Base-by-base conservation (phyloP, 768 basidiomycete species). In the Pulveroboletus ravenelii region DNA sequence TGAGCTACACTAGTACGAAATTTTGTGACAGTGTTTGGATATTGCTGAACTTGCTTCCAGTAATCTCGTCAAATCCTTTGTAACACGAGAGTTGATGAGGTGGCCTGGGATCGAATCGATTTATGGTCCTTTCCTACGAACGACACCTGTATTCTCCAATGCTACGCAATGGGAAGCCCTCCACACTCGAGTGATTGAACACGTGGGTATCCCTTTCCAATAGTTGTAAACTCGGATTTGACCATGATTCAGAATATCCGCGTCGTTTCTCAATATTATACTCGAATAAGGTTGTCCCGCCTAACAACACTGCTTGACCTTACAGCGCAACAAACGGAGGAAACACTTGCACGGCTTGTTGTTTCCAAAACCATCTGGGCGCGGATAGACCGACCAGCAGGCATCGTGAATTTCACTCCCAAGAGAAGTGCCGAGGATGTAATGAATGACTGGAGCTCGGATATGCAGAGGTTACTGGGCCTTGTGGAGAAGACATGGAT, bases 401-500 rank as follows among this genome's bases (percentile, higher is more conserved):
- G 93, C 4, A 80, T 97, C 48, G 82, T 99, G 49, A 86, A 76
- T 63, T 99, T 99, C 77, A 81, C 83, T 59, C 81, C 78, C 59
- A 88, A 87, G 70, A 82, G 84, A 57, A 84, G 78, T 48, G 81
- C 89, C 2, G 94, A 97, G 64, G 93, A 96, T 61, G 86, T 93
- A 6, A 87, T 99, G 85, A 98, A 98, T 64, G 91, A 92, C 54
- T 99, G 96, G 95, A 94, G 92, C 70, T 89, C 85, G 18, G 94
- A 98, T 63, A 92, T 99, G 80, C 89, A 87, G 62, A 93, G 88
- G 71, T 72, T 99, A 62, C 76, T 99, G 53, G 81, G 87, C 15
- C 70, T 96, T 37, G 89, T 93, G 13, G 96, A 99, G 74, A 97
- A 97, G 80, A 93, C 92, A n/a, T 96, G 94, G 90, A 93, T 93